A percentile compares a stretch with the other conserved stretches of the same genome.
These are phyloP conservation scores for Neospermospora avenae DNA, from an alignment of 2,329 filamentous ascomycete genomes.

Conservation along the genomic window DNA sequence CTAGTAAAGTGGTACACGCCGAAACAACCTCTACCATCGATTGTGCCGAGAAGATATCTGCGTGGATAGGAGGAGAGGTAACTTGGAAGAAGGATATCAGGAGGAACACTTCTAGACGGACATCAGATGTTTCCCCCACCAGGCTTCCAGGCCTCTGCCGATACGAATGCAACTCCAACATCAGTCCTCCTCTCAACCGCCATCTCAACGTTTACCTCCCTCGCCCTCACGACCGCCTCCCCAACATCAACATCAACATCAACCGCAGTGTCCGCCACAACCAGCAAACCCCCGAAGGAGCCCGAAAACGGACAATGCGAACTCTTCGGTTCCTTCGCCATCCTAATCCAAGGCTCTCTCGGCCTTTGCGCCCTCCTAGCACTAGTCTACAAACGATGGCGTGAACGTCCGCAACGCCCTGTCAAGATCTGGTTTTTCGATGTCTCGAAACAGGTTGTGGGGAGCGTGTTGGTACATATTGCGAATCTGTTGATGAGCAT, in stretches of 20 bases:
- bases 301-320: slow-evolving; percentile 70
- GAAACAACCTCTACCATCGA: background rate
- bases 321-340: slow-evolving; percentile 84
- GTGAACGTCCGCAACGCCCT: slow-evolving; percentile 86
- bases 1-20: background rate
- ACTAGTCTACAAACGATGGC: slow-evolving; percentile 89
- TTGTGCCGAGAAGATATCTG: background rate
- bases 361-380: slow-evolving; percentile 79
- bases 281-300: background rate
- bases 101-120: background rate
- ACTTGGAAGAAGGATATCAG: background rate
- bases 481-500: slow-evolving; percentile 96
- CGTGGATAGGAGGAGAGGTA: background rate
- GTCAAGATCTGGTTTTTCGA: slow-evolving; percentile 98
- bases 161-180: slow-evolving; percentile 26
- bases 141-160: slow-evolving; percentile 30
- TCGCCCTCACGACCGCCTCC: slow-evolving; percentile 18
- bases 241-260: background rate
- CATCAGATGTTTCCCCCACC: slow-evolving; percentile 31
- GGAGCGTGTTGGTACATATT: slow-evolving; percentile 84
- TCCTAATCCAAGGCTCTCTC: slow-evolving; percentile 84
- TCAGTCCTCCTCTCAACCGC: slow-evolving; percentile 22
- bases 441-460: slow-evolving; percentile 94
- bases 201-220: slow-evolving; percentile 33
- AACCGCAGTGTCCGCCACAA: background rate